These are phyloP conservation scores for Polygonum maritimum DNA, from an alignment of 148 eudicot genomes.

Conservation along the genomic window DNA sequence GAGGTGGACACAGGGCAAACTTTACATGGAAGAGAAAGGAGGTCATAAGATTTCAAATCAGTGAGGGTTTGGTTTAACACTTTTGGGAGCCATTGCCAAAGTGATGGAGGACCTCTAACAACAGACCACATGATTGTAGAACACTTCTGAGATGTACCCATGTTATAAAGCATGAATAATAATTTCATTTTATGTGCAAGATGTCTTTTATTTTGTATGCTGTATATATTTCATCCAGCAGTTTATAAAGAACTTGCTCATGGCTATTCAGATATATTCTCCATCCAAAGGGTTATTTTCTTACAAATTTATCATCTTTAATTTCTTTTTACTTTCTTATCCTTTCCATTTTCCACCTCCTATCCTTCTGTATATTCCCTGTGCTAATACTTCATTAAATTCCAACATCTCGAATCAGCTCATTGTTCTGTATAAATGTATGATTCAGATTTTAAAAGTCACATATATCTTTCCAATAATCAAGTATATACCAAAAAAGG, in stretches of 20 bases:
- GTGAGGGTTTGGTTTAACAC: not conserved
- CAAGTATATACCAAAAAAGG: not conserved
- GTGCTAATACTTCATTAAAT: too few relatives aligned
- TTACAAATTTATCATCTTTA: not conserved
- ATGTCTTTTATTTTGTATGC: not conserved
- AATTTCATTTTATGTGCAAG: not conserved
- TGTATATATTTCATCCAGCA: not conserved
- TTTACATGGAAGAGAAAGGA: not conserved
- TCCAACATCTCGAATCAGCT: too few relatives aligned
- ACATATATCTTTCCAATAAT: not conserved
- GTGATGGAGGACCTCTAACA: not conserved
- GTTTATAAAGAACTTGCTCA: too few relatives aligned
- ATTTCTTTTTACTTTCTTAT: not conserved
- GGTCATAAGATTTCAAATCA: not conserved
- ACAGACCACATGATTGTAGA: not conserved
- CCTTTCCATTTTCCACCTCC: not conserved
- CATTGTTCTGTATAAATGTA: too few relatives aligned
- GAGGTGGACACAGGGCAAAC: constrained; percentile 50
- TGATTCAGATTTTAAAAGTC: too few relatives aligned
- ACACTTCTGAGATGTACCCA: not conserved
- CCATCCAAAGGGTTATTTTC: too few relatives aligned
- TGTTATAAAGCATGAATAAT: not conserved
- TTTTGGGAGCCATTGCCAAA: too few relatives aligned
- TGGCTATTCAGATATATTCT: too few relatives aligned
- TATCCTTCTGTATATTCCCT: not conserved